Conservation (phyloP, 768 basidiomycete species). For the Rhodosporidiobolus sp. region DNA sequence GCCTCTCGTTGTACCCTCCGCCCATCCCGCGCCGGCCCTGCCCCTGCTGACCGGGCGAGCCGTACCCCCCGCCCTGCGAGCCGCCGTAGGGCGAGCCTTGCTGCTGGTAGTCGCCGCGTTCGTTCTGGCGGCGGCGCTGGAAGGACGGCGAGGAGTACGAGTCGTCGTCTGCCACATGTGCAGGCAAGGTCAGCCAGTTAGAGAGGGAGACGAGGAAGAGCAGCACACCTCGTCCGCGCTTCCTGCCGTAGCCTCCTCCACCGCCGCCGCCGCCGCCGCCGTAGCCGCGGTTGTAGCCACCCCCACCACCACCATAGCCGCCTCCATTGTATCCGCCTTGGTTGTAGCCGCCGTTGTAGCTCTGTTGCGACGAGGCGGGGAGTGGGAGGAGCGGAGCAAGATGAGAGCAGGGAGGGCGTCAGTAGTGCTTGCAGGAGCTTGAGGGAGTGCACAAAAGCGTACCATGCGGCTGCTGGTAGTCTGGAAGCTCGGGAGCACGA, state of each 20-base stretch:
- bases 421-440: too few species aligned
- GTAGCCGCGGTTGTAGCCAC: conserved; percentile 33
- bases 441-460: too few species aligned
- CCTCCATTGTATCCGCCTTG: conserved; percentile 27
- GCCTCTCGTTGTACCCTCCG: not conserved
- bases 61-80: conserved; percentile 36
- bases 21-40: conserved; percentile 19
- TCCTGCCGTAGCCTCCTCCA: conserved; percentile 4
- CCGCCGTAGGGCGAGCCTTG: too few species aligned
- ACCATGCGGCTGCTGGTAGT: too few species aligned
- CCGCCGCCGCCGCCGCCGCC: conserved; percentile 8
- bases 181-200: not conserved
- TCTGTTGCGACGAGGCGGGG: not conserved
- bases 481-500: too few species aligned
- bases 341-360: conserved; percentile 36
- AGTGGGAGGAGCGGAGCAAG: too few species aligned
- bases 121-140: not conserved
- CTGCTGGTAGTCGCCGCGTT: conserved; percentile 26
- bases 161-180: conserved; percentile 41
- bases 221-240: conserved; percentile 5
- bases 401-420: too few species aligned
- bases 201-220: too few species aligned
- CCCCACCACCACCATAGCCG: conserved; percentile 20
- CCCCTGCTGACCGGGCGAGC: conserved; percentile 13
- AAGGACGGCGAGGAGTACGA: conserved; percentile 22